These are phyloP conservation scores for Hypomontagnella submonticulosa DNA, from an alignment of 495 filamentous ascomycete species.

Conservation along the genomic window DNA sequence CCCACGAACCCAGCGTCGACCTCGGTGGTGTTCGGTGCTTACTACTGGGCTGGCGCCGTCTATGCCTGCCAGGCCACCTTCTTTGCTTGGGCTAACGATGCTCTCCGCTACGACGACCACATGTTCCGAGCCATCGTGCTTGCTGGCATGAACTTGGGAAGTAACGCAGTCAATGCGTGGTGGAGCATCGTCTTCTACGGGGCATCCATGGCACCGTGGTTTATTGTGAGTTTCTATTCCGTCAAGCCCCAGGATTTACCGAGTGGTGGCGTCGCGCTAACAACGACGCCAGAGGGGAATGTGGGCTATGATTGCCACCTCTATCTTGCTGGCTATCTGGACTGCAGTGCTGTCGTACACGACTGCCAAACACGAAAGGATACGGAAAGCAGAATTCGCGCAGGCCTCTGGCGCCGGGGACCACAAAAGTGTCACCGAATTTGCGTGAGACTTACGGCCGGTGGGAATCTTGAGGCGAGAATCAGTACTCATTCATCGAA, in stretches of 20 bases:
- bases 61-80: conserved; percentile 70
- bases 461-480: not conserved
- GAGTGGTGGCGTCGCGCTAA: conserved; percentile 19
- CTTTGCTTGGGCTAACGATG: conserved; percentile 72
- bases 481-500: not conserved
- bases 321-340: conserved; percentile 63
- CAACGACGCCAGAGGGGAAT: conserved; percentile 56
- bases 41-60: conserved; percentile 65
- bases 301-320: conserved; percentile 69
- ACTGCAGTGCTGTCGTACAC: conserved; percentile 58
- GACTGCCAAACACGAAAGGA: conserved; percentile 49
- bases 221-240: conserved; percentile 55
- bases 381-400: conserved; percentile 35
- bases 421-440: conserved; percentile 21
- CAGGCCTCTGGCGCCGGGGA: conserved; percentile 13
- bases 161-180: conserved; percentile 67
- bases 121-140: conserved; percentile 60
- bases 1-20: conserved; percentile 48
- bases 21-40: conserved; percentile 58
- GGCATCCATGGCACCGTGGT: conserved; percentile 67
- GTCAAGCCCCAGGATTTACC: not conserved
- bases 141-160: conserved; percentile 67
- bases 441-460: conserved; percentile 21
- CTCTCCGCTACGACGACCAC: conserved; percentile 58
- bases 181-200: conserved; percentile 75